Conservation (phyloP, 192 early-diverging fungal species). For the Oehlia diaphana region DNA sequence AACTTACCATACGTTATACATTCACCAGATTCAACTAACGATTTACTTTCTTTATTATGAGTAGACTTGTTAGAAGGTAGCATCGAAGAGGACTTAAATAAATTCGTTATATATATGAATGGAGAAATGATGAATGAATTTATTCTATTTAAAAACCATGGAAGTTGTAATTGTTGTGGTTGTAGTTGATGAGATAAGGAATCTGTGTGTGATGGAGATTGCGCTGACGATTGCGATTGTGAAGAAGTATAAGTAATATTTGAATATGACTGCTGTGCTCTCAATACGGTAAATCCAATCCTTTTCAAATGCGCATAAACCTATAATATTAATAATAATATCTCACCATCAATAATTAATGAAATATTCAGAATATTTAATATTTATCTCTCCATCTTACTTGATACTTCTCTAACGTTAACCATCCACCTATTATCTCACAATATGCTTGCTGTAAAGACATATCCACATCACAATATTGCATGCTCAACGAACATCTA, state of each 20-base stretch:
- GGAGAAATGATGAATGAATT: background rate
- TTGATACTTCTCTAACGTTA: constrained; percentile 44
- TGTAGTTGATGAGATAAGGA: background rate
- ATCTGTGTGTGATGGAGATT: background rate
- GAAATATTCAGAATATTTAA: background rate
- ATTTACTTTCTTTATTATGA: background rate
- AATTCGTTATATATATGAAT: background rate
- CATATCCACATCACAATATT: constrained; percentile 24
- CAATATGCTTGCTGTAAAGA: constrained; percentile 41
- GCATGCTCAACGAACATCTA: constrained; percentile 40
- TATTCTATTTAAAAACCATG: background rate
- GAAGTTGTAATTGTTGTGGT: background rate
- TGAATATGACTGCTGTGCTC: constrained; percentile 32
- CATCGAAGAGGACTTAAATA: background rate
- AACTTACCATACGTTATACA: constrained; percentile 29
- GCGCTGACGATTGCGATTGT: background rate
- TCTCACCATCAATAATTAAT: constrained; percentile 12
- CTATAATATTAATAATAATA: constrained; percentile 25
- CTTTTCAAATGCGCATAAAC: constrained; percentile 55
- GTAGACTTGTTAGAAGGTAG: background rate
- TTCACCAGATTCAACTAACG: constrained; percentile 14
- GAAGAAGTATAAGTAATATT: background rate
- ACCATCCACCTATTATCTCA: constrained; percentile 31
- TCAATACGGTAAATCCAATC: constrained; percentile 48
- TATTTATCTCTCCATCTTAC: constrained; percentile 3